phyloP scores from a whole-genome alignment of 2,329 filamentous ascomycete species.

The Diplodia intermedia region DNA sequence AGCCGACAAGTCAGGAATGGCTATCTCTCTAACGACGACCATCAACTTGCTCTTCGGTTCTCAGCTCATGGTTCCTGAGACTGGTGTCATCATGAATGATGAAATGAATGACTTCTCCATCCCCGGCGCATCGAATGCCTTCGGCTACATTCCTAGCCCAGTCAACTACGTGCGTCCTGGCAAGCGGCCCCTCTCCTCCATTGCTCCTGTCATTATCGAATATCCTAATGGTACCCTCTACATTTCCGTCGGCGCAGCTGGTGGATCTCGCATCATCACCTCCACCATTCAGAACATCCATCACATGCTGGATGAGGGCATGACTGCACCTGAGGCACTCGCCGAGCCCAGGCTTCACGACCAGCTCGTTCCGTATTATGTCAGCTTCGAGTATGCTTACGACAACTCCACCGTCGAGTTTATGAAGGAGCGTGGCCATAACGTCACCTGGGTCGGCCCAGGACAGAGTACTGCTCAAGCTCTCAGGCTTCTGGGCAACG shows the following conservation, averaged over 20 bases:
- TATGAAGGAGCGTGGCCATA: slow-evolving; percentile 71
- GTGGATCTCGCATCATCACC: slow-evolving; percentile 84
- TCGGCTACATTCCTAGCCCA: slow-evolving; percentile 80
- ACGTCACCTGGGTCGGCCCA: slow-evolving; percentile 71
- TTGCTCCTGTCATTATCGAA: slow-evolving; percentile 80
- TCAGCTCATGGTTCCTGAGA: slow-evolving; percentile 77
- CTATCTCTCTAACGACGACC: slow-evolving; percentile 83
- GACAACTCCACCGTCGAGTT: slow-evolving; percentile 68
- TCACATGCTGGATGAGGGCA: slow-evolving; percentile 71
- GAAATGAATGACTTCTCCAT: slow-evolving; percentile 78
- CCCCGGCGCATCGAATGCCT: slow-evolving; percentile 76
- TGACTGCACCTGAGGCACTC: slow-evolving; percentile 68
- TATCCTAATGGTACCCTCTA: slow-evolving; percentile 69
- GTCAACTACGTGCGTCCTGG: slow-evolving; percentile 81
- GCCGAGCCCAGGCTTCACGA: slow-evolving; percentile 76
- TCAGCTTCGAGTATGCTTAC: slow-evolving; percentile 72
- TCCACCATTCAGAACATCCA: slow-evolving; percentile 76
- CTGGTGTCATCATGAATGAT: slow-evolving; percentile 76
- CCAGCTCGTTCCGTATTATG: slow-evolving; percentile 75
- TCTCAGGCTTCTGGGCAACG: slow-evolving; percentile 66
- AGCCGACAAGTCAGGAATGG: slow-evolving; percentile 74
- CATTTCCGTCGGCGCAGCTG: slow-evolving; percentile 75
- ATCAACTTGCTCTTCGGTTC: slow-evolving; percentile 88
- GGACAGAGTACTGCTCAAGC: slow-evolving; percentile 75
- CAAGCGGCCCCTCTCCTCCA: slow-evolving; percentile 84